These are phyloP conservation scores for Cystoderma amianthinum DNA, from an alignment of 768 basidiomycete genomes.

Conservation along the genomic window DNA sequence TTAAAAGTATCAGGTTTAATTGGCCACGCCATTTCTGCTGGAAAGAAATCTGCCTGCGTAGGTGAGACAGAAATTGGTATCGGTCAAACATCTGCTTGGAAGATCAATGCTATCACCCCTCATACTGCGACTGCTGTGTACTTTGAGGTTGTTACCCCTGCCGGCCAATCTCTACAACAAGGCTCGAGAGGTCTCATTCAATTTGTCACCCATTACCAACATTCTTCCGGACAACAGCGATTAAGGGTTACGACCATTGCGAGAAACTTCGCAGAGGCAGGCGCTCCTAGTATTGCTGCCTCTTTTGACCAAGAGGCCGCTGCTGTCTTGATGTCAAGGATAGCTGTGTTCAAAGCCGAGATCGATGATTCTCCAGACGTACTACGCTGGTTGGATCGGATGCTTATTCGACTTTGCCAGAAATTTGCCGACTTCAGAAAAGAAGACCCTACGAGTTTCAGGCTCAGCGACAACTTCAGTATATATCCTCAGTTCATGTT, in stretches of 20 bases:
- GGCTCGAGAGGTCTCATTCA: constrained; percentile 94
- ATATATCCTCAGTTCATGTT: constrained; percentile 99
- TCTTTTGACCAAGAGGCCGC: constrained; percentile 98
- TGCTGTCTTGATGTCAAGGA: constrained; percentile 96
- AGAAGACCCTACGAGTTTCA: constrained; percentile 93
- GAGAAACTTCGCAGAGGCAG: constrained; percentile 95
- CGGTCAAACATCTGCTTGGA: constrained; percentile 98
- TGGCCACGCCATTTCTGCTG: constrained; percentile 94
- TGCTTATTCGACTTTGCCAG: constrained; percentile 97
- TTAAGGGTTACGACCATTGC: constrained; percentile 98
- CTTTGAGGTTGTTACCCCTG: constrained; percentile 97
- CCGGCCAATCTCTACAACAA: constrained; percentile 85
- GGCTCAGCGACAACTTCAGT: constrained; percentile 91
- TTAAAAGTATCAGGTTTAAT: constrained; percentile 97
- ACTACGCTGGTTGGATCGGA: constrained; percentile 93
- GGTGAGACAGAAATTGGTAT: constrained; percentile 99
- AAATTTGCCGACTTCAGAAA: constrained; percentile 99
- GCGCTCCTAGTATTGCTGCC: constrained; percentile 87
- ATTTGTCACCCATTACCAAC: constrained; percentile 98
- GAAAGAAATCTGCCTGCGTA: constrained; percentile 93
- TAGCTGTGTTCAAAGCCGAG: constrained; percentile 98
- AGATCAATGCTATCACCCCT: constrained; percentile 85
- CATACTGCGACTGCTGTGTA: constrained; percentile 88
- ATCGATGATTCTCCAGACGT: constrained; percentile 98
- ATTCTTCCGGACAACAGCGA: constrained; percentile 90